Evolutionary conservation across 768 basidiomycete genomes (phyloP).

Genomic region (Lyophyllum atratum): DNA sequence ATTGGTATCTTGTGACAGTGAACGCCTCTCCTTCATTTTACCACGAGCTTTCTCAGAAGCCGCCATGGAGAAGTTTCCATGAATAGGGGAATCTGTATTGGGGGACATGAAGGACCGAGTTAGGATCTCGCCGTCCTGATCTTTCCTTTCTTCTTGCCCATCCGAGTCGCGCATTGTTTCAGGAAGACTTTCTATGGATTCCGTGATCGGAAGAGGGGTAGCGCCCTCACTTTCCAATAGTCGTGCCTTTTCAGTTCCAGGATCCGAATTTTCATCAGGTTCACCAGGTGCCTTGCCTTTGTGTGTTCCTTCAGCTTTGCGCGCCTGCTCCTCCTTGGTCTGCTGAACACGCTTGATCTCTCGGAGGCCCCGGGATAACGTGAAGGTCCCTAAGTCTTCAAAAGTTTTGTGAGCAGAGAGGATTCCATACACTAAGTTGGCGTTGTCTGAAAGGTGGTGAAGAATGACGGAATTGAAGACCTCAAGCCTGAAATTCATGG

Average conservation of each 20-base stretch:
- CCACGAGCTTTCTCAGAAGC: conserved; percentile 89
- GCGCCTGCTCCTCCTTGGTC: conserved; percentile 68
- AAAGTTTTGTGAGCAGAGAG: conserved; percentile 83
- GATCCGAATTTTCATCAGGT: conserved; percentile 35
- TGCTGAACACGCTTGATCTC: conserved; percentile 79
- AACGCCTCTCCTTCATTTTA: conserved; percentile 82
- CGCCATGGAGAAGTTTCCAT: conserved; percentile 27
- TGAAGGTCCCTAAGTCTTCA: conserved; percentile 91
- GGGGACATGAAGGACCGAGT: conserved; percentile 46
- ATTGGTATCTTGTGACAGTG: conserved; percentile 51
- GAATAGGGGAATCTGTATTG: conserved; percentile 36
- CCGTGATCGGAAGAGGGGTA: conserved; percentile 18
- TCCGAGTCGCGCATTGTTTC: conserved; percentile 15
- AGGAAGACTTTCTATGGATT: conserved; percentile 17
- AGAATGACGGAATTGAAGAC: conserved; percentile 86
- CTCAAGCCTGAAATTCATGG: conserved; percentile 63
- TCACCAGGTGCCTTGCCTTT: conserved; percentile 42
- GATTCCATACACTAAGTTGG: conserved; percentile 85
- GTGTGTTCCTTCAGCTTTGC: conserved; percentile 32
- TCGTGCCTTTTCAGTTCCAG: conserved; percentile 67
- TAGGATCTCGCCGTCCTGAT: conserved; percentile 33
- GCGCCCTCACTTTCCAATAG: conserved; percentile 58
- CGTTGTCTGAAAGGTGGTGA: conserved; percentile 79
- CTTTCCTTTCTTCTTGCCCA: conserved; percentile 16
- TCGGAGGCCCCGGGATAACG: conserved; percentile 78